Evolutionary conservation across 352 stramenopile genomes (phyloP).

Genomic region (Pythium graminicola): DNA sequence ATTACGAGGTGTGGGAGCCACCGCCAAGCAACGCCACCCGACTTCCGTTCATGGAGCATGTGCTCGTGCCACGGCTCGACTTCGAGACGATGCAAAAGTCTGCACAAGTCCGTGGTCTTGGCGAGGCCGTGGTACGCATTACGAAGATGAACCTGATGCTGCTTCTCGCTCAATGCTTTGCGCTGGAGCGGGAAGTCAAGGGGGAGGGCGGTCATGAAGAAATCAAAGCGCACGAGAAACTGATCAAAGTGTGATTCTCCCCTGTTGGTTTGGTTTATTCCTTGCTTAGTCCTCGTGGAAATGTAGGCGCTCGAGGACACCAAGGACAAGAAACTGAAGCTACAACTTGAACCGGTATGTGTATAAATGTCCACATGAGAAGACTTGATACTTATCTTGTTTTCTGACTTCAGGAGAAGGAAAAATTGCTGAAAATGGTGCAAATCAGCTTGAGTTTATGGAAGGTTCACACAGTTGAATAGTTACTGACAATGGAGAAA

Average conservation of each 20-base stretch:
- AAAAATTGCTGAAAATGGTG: conserved; percentile 20
- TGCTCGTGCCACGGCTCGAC: conserved; percentile 67
- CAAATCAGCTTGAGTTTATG: no score
- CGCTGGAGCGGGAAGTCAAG: conserved; percentile 62
- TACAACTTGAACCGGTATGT: conserved; percentile 15
- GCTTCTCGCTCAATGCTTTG: conserved; percentile 76
- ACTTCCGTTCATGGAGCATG: conserved; percentile 80
- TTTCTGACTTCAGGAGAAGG: conserved; percentile 10
- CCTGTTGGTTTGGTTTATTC: not conserved
- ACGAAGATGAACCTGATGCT: conserved; percentile 87
- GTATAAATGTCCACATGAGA: not conserved
- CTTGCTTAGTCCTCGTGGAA: not conserved
- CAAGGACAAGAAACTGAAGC: conserved; percentile 21
- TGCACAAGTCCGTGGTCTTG: conserved; percentile 57
- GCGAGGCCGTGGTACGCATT: conserved; percentile 42
- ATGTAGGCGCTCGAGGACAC: conserved; percentile 12
- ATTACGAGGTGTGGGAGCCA: conserved; percentile 85
- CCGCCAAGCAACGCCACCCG: conserved; percentile 75
- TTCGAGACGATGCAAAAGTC: conserved; percentile 72
- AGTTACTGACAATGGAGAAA: no score
- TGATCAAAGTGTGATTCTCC: conserved; percentile 40
- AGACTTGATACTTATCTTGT: not conserved
- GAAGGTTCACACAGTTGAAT: no score
- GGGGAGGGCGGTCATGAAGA: conserved; percentile 34
- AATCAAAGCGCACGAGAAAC: conserved; percentile 39